phyloP scores from a whole-genome alignment of 2,329 filamentous ascomycete genomes.

The Huntiella decipiens region DNA sequence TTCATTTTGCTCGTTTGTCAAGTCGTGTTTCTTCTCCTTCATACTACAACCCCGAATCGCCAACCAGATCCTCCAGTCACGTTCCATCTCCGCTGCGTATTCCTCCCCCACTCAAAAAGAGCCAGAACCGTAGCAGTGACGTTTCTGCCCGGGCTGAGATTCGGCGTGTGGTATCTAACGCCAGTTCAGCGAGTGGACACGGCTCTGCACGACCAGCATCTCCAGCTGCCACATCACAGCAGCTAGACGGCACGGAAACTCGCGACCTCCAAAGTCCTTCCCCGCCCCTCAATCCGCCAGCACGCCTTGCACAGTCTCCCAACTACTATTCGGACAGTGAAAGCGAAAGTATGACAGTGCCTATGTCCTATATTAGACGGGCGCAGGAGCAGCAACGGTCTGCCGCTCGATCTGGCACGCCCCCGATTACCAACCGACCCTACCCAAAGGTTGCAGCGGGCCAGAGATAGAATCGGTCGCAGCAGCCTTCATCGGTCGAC shows the following conservation, averaged over 20 bases:
- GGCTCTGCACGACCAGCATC: neutral
- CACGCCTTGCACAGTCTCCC: neutral
- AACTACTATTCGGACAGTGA: neutral
- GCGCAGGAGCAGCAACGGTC: constrained; percentile 3
- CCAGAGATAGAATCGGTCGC: constrained; percentile 11
- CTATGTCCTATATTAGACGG: constrained; percentile 5
- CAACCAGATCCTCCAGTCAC: neutral
- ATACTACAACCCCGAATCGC: neutral
- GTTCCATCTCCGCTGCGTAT: too few relatives aligned
- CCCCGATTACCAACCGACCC: neutral
- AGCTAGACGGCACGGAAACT: too few relatives aligned
- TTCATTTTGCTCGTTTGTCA: neutral
- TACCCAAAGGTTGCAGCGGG: constrained; percentile 6
- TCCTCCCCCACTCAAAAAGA: too few relatives aligned
- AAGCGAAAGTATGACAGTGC: constrained; percentile 4
- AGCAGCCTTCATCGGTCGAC: constrained; percentile 2
- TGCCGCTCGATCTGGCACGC: neutral
- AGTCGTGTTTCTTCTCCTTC: neutral
- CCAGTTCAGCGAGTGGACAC: neutral
- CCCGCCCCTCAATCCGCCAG: neutral
- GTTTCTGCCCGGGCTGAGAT: neutral
- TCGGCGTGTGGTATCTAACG: neutral
- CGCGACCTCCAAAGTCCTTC: too few relatives aligned
- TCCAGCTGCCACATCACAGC: too few relatives aligned
- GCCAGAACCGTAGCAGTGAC: too few relatives aligned